Evolutionary conservation across 768 basidiomycete species (phyloP), one percentile per base, ranked within the genome.

Genomic region (Coprinopsis sp.): DNA sequence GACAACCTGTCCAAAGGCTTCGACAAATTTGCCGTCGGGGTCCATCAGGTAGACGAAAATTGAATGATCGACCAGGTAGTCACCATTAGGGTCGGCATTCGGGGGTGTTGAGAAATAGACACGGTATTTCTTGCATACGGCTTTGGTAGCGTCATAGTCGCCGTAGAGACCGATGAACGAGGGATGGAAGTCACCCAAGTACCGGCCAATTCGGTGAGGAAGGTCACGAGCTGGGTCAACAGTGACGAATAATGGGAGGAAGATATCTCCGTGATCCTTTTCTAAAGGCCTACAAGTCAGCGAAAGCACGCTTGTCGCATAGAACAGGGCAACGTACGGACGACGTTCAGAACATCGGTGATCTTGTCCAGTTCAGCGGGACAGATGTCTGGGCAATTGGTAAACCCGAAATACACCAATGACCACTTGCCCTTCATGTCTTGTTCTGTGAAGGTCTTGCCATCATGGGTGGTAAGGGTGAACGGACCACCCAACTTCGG

Each of bases 11-110:
- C 96, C 96, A 63, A 97, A 97, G 1, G 96, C 96, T 51, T 98
- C 93, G 1, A 97, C 90, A 55, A 98, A 99, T 59, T 86, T 76
- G 2, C 95, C 96, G 4, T 82, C 65, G 1, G 96, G 95, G 58
- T 97, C 93, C 92, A 99, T 96, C 28, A 99, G 78, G 67, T 99
- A 99, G 55, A 99, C 89, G 67, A 92, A 97, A 63, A 96, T 95
- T 33, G 89, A 92, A 64, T 89, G 87, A 67, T 98, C 96, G 27
- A 99, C 96, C 34, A 99, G 81, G 63, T 98, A 99, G 70, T 99
- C 96, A 40, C 92, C 94, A 7, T 77, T 80, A 13, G 86, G 79
- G 57, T 91, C 84, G 2, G 92, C 87, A 57, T 88, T 70, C 8
- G 91, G 91, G 2, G 90, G 90, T 4, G 95, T 97, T 5, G 92